phyloP scores from a whole-genome alignment of 257 asterid genomes.

The Buddleja alternifolia region DNA sequence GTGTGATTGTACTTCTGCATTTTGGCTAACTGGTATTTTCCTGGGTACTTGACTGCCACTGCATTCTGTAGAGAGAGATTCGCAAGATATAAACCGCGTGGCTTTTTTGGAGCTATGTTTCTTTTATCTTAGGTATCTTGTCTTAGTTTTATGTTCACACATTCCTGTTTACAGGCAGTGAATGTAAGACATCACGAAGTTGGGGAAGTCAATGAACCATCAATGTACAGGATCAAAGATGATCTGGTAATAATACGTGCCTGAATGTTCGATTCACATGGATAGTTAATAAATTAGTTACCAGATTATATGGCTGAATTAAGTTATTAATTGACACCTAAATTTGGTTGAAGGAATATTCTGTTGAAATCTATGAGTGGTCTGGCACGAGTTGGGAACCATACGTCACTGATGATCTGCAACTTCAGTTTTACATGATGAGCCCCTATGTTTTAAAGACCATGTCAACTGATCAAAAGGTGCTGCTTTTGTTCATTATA shows the following conservation, averaged over 20 bases:
- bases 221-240: constrained; percentile 88
- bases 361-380: constrained; percentile 89
- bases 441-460: constrained; percentile 92
- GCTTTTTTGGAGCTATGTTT: background rate
- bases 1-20: background rate
- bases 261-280: constrained; percentile 16
- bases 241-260: constrained; percentile 60
- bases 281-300: constrained; percentile 12
- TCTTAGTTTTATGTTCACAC: constrained; percentile 9
- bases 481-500: constrained; percentile 25
- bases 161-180: constrained; percentile 59
- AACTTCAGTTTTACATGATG: constrained; percentile 95
- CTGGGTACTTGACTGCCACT: constrained; percentile 6
- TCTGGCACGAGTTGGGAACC: constrained; percentile 90
- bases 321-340: constrained; percentile 25
- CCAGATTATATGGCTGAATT: constrained; percentile 9
- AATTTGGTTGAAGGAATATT: constrained; percentile 63
- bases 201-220: constrained; percentile 84
- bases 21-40: constrained; percentile 21
- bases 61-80: background rate
- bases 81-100: background rate
- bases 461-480: constrained; percentile 78
- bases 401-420: constrained; percentile 86
- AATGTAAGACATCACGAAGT: constrained; percentile 78
- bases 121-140: background rate